Evolutionary conservation across 352 stramenopile species (phyloP), one percentile per base, ranked within the genome.

Genomic region (Phytophthora litchii): DNA sequence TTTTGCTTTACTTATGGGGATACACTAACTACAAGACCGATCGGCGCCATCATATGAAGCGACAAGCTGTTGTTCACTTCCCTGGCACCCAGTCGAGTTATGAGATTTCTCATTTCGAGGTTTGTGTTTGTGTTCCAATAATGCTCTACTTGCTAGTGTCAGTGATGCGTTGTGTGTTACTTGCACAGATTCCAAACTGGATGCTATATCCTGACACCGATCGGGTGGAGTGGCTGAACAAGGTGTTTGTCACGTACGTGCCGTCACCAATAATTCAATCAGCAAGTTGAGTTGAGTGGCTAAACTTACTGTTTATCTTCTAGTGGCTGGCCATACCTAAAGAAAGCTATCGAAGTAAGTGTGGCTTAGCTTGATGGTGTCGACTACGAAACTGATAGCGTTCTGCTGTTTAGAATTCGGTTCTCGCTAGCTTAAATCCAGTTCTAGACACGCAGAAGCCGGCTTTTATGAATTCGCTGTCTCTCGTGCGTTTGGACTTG

Each of bases 181-280:
- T 19, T 6, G 49, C 23, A 27, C 32, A 85, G 75, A 61, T 86
- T 36, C 74, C 76, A 2, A 83, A 78, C 23, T 88, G 78, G 79
- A 70, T 83, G 40, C 64, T 71, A 11, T 69, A 81, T 41, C 75
- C 79, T 3, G 83, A 92, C 36, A 70, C 89, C 16, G 83, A 92
- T 57, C 79, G 81, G 48, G 79, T 88, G 38, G 76, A 89, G 23
- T 92, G 83, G 83, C 74, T 92, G 51, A 92, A 92, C 60, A 86
- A 84, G 55, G 81, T 88, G 3, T 81, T 92, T 45, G 58, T 70
- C 50, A 67, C 59, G 54, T 75, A 63, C 38, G 71, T 60, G 35
- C 16, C 6, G 29, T 14, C 31, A 16, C 19, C 41, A 37, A 10
- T 20, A 16, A 50, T 35, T 8, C 29, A 4, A 35, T 21, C 23